Evolutionary conservation across 495 filamentous ascomycete genomes (phyloP).

Genomic region (Thermothielavioides terrestris): DNA sequence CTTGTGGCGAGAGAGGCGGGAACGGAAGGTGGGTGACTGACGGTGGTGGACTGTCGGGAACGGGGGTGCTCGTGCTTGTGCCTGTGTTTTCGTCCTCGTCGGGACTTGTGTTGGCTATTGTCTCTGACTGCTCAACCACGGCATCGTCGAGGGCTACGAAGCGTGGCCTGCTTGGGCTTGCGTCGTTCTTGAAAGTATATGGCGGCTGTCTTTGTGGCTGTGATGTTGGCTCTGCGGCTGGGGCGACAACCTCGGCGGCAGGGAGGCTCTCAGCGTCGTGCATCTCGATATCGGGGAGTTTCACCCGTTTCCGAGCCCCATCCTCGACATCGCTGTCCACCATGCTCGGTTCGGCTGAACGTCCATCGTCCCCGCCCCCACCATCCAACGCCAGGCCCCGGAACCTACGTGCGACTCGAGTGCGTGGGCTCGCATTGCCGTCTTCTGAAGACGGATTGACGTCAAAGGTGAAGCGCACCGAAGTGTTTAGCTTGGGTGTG

Average conservation of each 20-base stretch:
- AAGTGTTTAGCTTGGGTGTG: conserved; percentile 11
- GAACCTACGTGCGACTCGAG: conserved; percentile 55
- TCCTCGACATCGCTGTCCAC: conserved; percentile 13
- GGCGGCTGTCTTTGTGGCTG: too few relatives aligned
- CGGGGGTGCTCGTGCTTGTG: too few relatives aligned
- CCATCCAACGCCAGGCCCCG: conserved; percentile 51
- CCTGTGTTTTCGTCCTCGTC: not conserved
- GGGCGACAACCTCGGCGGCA: not conserved
- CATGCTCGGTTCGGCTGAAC: conserved; percentile 14
- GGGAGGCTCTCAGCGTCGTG: conserved; percentile 7
- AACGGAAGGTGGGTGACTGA: conserved; percentile 10
- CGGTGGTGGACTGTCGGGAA: conserved; percentile 4
- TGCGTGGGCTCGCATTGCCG: conserved; percentile 49
- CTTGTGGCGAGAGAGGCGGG: conserved; percentile 17
- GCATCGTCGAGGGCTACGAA: conserved; percentile 23
- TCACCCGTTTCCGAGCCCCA: conserved; percentile 31
- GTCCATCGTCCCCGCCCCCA: conserved; percentile 32
- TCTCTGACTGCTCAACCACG: conserved; percentile 22
- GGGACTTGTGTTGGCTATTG: conserved; percentile 5
- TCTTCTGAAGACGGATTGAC: conserved; percentile 25
- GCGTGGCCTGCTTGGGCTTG: not conserved
- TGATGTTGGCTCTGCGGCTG: not conserved
- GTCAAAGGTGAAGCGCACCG: conserved; percentile 31
- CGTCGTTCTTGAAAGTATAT: not conserved
- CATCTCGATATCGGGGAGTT: conserved; percentile 22